A percentile compares a stretch with the other conserved stretches of the same genome.
Conservation (phyloP, 2,329 filamentous ascomycete species). For the Pestalotiopsis sp. region DNA sequence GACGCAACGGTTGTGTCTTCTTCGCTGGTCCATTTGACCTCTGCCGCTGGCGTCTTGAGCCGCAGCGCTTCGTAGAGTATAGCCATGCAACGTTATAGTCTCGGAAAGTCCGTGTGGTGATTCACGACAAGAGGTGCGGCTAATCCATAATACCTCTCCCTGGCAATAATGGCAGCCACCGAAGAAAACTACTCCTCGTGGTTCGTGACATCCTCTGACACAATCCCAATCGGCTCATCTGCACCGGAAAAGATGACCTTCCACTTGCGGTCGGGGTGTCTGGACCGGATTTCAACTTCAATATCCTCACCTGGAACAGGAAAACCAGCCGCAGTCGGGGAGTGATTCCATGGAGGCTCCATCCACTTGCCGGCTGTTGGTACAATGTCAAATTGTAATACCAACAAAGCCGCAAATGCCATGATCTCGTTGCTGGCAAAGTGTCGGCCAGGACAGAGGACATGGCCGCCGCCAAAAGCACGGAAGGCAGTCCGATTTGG, state of each 20-base stretch:
- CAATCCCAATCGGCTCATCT: slow-evolving; percentile 16
- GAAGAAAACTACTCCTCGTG: slow-evolving; percentile 22
- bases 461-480: slow-evolving; percentile 39
- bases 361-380: slow-evolving; percentile 19
- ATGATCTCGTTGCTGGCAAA: slow-evolving; percentile 39
- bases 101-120: slow-evolving; percentile 37
- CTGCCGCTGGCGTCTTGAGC: slow-evolving; percentile 36
- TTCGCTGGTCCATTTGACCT: slow-evolving; percentile 25
- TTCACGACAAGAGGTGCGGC: slow-evolving; percentile 23
- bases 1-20: slow-evolving; percentile 13
- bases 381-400: slow-evolving; percentile 31
- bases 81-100: slow-evolving; percentile 38
- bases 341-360: slow-evolving; percentile 12
- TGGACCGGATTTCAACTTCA: slow-evolving; percentile 18
- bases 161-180: too few relatives aligned
- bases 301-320: slow-evolving; percentile 25
- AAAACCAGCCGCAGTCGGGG: slow-evolving; percentile 20
- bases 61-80: slow-evolving; percentile 43
- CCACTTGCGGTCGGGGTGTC: slow-evolving; percentile 20
- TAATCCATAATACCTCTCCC: too few relatives aligned
- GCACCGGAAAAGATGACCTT: slow-evolving; percentile 18
- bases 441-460: slow-evolving; percentile 38
- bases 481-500: slow-evolving; percentile 30
- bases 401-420: slow-evolving; percentile 31
- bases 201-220: background rate